A percentile compares a stretch with the other conserved stretches of the same genome.
Evolutionary conservation across 2,329 filamentous ascomycete species (phyloP).

Genomic region (Pyrenophora teres): DNA sequence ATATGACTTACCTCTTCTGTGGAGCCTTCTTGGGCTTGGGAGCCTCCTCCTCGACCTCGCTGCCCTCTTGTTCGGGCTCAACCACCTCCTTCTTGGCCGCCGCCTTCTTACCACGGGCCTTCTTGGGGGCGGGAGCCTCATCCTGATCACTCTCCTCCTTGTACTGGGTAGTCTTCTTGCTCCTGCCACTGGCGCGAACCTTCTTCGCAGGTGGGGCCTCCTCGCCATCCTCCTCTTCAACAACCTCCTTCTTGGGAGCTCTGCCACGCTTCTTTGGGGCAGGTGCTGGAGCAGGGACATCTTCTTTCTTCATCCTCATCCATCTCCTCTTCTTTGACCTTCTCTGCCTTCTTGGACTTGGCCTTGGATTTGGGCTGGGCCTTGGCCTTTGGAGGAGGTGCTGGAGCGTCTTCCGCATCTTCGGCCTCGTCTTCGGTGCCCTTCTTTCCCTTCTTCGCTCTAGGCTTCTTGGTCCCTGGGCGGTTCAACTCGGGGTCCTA

Average conservation of each 20-base stretch:
- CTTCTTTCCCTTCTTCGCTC: conserved; percentile 37
- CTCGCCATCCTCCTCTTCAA: conserved; percentile 23
- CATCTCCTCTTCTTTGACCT: conserved; percentile 22
- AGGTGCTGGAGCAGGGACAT: conserved; percentile 21
- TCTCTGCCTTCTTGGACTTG: conserved; percentile 46
- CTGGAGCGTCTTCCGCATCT: conserved; percentile 35
- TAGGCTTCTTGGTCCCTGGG: conserved; percentile 61
- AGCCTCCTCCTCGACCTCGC: conserved; percentile 8
- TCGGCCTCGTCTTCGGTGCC: conserved; percentile 26
- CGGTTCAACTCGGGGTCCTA: conserved; percentile 77
- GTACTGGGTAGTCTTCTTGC: conserved; percentile 12
- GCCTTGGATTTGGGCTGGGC: conserved; percentile 19
- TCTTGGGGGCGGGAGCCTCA: conserved; percentile 35
- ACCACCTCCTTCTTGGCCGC: conserved; percentile 11
- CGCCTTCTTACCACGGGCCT: conserved; percentile 22
- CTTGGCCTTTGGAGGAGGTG: conserved; percentile 34
- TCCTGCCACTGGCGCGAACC: conserved; percentile 17
- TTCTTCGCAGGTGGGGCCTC: conserved; percentile 29
- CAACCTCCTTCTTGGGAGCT: conserved; percentile 26
- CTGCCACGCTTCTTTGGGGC: conserved; percentile 40
- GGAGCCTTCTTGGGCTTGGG: conserved; percentile 22
- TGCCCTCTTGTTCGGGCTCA: conserved; percentile 10
- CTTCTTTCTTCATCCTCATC: conserved; percentile 18
- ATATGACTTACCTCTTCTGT: conserved; percentile 34
- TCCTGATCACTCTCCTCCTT: conserved; percentile 16